phyloP scores from a whole-genome alignment of 2,329 filamentous ascomycete genomes.

The Penicillium sp. region DNA sequence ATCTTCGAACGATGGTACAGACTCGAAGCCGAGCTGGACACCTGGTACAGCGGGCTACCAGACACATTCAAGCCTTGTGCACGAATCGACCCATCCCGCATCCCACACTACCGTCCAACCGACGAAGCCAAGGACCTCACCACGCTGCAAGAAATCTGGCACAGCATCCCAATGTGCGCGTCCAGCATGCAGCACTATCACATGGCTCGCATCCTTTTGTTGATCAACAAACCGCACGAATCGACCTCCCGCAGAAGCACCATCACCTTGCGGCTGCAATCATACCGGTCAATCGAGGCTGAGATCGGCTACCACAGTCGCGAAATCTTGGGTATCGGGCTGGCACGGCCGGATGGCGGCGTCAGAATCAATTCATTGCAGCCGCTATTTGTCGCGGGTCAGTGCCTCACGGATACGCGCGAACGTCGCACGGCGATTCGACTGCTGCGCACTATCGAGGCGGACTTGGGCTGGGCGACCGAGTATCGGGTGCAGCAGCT shows the following conservation, averaged over 20 bases:
- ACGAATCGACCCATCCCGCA: conserved; percentile 49
- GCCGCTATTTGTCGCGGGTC: conserved; percentile 67
- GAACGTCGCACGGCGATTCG: conserved; percentile 63
- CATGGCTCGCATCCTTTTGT: conserved; percentile 51
- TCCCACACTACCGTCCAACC: conserved; percentile 31
- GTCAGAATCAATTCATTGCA: conserved; percentile 67
- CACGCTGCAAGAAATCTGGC: conserved; percentile 66
- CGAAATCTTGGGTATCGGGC: conserved; percentile 67
- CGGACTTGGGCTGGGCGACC: conserved; percentile 69
- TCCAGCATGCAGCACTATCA: conserved; percentile 62
- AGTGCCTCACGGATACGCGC: conserved; percentile 61
- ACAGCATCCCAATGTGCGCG: conserved; percentile 69
- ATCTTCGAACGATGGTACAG: conserved; percentile 57
- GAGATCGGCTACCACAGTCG: conserved; percentile 64
- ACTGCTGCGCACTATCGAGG: conserved; percentile 64
- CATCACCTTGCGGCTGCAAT: conserved; percentile 60
- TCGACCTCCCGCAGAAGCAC: conserved; percentile 57
- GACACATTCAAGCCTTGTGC: conserved; percentile 65
- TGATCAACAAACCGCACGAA: conserved; percentile 52
- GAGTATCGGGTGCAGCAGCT: conserved; percentile 65
- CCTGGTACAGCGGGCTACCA: conserved; percentile 65
- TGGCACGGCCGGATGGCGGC: conserved; percentile 63
- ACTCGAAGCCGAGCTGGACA: conserved; percentile 62
- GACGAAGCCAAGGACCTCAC: conserved; percentile 42
- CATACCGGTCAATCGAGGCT: conserved; percentile 63